Conservation (phyloP, 805 yeast genomes). For the Metschnikowia reukaufii region DNA sequence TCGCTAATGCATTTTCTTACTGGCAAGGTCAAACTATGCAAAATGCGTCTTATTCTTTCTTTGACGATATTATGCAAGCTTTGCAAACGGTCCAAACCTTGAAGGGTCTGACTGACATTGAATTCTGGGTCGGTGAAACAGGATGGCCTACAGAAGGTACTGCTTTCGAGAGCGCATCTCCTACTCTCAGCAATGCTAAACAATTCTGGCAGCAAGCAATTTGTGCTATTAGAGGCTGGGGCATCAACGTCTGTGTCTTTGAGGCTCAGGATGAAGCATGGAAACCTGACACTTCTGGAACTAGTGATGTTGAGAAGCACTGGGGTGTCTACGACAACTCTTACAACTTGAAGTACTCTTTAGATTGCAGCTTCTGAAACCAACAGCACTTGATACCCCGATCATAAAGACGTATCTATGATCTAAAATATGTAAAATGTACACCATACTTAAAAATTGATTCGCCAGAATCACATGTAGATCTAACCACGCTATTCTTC, state of each 20-base stretch:
- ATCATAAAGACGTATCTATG: not conserved
- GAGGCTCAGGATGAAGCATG: constrained; percentile 96
- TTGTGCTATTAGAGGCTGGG: constrained; percentile 96
- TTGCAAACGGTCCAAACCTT: constrained; percentile 80
- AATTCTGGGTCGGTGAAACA: constrained; percentile 96
- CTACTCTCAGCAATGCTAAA: constrained; percentile 72
- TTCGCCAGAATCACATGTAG: too few species aligned
- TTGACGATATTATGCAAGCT: constrained; percentile 98
- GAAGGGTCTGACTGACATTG: constrained; percentile 83
- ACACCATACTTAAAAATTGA: not conserved
- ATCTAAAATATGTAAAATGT: not conserved
- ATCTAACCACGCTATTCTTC: too few species aligned
- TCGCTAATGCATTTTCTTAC: constrained; percentile 95
- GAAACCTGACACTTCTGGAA: constrained; percentile 91
- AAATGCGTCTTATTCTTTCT: constrained; percentile 87
- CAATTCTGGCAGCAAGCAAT: constrained; percentile 83
- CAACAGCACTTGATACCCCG: not conserved
- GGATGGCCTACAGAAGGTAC: constrained; percentile 96
- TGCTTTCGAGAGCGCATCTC: constrained; percentile 61
- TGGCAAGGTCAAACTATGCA: constrained; percentile 94
- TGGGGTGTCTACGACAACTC: constrained; percentile 85
- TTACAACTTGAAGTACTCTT: constrained; percentile 39
- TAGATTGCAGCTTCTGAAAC: constrained; percentile 33
- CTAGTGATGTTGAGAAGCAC: constrained; percentile 83
- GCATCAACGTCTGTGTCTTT: constrained; percentile 85